These are phyloP conservation scores for Gypsophila paniculata DNA, from an alignment of 179 eudicot genomes.

Conservation along the genomic window DNA sequence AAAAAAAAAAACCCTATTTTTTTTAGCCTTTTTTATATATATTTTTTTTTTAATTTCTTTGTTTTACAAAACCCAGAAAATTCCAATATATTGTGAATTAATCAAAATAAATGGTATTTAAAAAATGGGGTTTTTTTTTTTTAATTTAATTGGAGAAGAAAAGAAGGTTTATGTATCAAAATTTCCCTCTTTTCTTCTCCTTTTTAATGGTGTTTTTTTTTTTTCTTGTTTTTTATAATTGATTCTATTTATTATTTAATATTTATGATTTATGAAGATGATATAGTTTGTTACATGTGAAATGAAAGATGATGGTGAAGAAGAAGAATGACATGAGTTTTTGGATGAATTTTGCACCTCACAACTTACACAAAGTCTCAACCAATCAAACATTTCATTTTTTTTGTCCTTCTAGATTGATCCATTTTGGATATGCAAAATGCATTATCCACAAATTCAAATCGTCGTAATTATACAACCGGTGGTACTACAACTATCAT, in stretches of 20 bases:
- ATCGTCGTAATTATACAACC: no score
- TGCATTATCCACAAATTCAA: no score
- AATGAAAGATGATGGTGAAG: background rate
- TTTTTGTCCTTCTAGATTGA: background rate
- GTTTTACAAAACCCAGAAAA: constrained; percentile 9
- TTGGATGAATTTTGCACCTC: constrained; percentile 17
- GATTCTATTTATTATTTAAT: background rate
- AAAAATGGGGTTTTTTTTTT: no score
- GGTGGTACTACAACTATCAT: no score
- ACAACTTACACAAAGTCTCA: constrained; percentile 15
- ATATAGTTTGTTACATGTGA: background rate
- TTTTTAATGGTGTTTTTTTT: background rate
- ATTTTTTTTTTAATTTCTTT: constrained; percentile 20
- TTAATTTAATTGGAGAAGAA: constrained; percentile 21
- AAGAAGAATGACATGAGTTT: constrained; percentile 4
- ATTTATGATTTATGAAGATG: background rate
- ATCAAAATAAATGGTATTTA: background rate
- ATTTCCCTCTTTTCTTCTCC: constrained; percentile 17
- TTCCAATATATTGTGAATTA: background rate
- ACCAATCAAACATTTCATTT: constrained; percentile 5
- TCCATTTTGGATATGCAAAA: constrained; percentile 17
- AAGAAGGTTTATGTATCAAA: constrained; percentile 1
- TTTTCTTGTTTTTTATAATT: background rate
- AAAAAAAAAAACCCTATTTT: background rate
- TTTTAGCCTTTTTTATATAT: constrained; percentile 29